These are phyloP conservation scores for Leishmania aethiopica DNA, from an alignment of 208 protist genomes.

Conservation along the genomic window DNA sequence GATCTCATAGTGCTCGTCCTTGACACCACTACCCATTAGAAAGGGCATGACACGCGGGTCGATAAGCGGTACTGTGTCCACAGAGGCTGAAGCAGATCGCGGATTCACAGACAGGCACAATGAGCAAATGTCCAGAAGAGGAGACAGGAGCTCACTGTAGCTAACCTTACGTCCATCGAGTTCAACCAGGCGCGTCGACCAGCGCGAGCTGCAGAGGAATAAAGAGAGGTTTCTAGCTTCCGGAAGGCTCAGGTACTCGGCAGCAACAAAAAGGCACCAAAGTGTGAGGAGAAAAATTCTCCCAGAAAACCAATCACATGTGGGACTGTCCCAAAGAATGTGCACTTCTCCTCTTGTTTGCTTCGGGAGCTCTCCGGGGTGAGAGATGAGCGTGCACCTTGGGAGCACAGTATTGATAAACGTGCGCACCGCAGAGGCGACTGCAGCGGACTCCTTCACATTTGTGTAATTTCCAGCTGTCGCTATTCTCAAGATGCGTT, in stretches of 20 bases:
- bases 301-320: slow-evolving; percentile 19
- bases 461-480: slow-evolving; percentile 10
- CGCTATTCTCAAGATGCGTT: slow-evolving; percentile 12
- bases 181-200: slow-evolving; percentile 45
- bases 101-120: slow-evolving; percentile 56
- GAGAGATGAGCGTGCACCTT: slow-evolving; percentile 23
- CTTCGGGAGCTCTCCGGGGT: background rate
- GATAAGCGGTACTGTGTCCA: slow-evolving; percentile 67
- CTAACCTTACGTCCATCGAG: slow-evolving; percentile 27
- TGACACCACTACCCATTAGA: slow-evolving; percentile 14
- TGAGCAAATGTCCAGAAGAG: slow-evolving; percentile 52
- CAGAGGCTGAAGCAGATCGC: slow-evolving; percentile 26
- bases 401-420: slow-evolving; percentile 22
- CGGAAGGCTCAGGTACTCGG: slow-evolving; percentile 40
- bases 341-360: background rate
- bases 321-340: slow-evolving; percentile 4
- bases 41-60: slow-evolving; percentile 39
- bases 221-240: slow-evolving; percentile 40
- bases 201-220: slow-evolving; percentile 57
- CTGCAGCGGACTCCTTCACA: slow-evolving; percentile 12
- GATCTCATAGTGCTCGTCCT: background rate
- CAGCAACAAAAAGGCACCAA: slow-evolving; percentile 66
- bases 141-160: slow-evolving; percentile 48
- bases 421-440: slow-evolving; percentile 4
- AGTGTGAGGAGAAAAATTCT: slow-evolving; percentile 37